phyloP scores from a whole-genome alignment of 176 grass and related monocot species.

The Eragrostis curvula region DNA sequence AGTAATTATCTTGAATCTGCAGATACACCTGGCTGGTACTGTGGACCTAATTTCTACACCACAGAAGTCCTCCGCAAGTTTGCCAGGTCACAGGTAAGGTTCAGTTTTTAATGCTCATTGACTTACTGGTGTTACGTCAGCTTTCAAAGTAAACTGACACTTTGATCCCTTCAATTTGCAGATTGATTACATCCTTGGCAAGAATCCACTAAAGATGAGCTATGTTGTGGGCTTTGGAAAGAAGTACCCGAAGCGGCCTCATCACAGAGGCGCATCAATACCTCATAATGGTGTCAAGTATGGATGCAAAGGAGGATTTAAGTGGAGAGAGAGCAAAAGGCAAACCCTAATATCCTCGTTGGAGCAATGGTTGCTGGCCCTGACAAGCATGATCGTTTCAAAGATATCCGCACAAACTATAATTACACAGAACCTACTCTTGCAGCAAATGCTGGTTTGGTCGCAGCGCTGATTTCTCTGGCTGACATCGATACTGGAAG shows the following conservation, averaged over 20 bases:
- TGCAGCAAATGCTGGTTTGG: conserved; percentile 90
- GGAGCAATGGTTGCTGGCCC: conserved; percentile 91
- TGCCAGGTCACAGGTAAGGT: conserved; percentile 73
- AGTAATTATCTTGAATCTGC: conserved; percentile 79
- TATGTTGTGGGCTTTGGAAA: conserved; percentile 82
- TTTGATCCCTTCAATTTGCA: conserved; percentile 52
- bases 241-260: conserved; percentile 79
- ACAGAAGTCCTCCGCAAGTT: conserved; percentile 87
- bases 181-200: conserved; percentile 88
- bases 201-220: conserved; percentile 90
- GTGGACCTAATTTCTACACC: conserved; percentile 89
- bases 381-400: conserved; percentile 88
- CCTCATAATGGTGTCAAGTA: conserved; percentile 92
- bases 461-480: conserved; percentile 84
- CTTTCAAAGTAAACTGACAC: conserved; percentile 17
- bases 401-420: conserved; percentile 88
- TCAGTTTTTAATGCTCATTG: conserved; percentile 29
- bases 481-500: conserved; percentile 46
- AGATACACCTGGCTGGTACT: conserved; percentile 94
- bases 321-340: conserved; percentile 87
- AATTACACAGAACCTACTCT: conserved; percentile 89
- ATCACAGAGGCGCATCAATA: conserved; percentile 92
- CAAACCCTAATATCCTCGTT: conserved; percentile 81
- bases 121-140: conserved; percentile 6
- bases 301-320: conserved; percentile 92